Evolutionary conservation across 192 early-diverging fungal genomes (phyloP).

Genomic region (Coemansia sp.): DNA sequence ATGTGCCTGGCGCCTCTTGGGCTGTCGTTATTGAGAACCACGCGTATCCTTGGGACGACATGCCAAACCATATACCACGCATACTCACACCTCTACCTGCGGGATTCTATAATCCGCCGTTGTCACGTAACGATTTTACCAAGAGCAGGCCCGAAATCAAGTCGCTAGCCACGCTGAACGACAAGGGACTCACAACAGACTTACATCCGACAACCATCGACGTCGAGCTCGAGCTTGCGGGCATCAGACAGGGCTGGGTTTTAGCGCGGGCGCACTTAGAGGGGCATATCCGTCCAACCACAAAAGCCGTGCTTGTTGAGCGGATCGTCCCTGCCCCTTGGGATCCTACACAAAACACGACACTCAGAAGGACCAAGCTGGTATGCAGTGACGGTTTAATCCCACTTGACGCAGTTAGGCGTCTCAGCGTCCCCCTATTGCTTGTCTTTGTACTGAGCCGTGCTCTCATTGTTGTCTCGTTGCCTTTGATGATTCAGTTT

Average conservation of each 20-base stretch:
- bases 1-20: too few relatives aligned
- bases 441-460: slow-evolving; percentile 2
- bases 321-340: background rate
- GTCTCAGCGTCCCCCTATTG: background rate
- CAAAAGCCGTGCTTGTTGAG: background rate
- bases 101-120: slow-evolving; percentile 2
- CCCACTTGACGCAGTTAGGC: background rate
- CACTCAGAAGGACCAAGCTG: background rate
- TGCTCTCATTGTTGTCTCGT: background rate
- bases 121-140: slow-evolving; percentile 4
- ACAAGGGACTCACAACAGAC: background rate
- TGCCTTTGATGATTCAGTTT: background rate
- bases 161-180: background rate
- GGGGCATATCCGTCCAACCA: background rate
- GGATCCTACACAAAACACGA: background rate
- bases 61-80: background rate
- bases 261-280: background rate
- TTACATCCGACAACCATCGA: background rate
- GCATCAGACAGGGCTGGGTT: slow-evolving; percentile 8
- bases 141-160: background rate
- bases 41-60: background rate
- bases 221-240: slow-evolving; percentile 10
- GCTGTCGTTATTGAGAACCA: too few relatives aligned
- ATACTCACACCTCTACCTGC: too few relatives aligned
- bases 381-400: background rate